Evolutionary conservation across 805 yeast species (phyloP).

Genomic region (Spathaspora boniae): DNA sequence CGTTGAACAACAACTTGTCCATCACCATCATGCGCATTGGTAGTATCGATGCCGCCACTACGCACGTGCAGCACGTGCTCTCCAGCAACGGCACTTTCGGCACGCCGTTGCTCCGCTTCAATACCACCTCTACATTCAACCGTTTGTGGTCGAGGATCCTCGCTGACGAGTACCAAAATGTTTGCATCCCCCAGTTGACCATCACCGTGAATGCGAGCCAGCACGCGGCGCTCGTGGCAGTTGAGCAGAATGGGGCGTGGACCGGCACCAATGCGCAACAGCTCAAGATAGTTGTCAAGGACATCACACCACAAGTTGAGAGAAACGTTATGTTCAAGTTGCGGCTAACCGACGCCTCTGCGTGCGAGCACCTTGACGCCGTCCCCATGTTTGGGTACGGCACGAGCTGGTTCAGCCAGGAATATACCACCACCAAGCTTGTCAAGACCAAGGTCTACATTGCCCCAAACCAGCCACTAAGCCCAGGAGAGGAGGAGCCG

Average conservation of each 20-base stretch:
- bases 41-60: conserved; percentile 14
- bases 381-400: too few species aligned
- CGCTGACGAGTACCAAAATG: neutral
- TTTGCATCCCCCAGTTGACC: neutral
- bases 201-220: neutral
- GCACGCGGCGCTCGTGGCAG: neutral
- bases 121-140: conserved; percentile 10
- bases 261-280: neutral
- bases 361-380: too few species aligned
- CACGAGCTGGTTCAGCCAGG: too few species aligned
- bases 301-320: conserved; percentile 11
- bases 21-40: conserved; percentile 25
- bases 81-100: neutral
- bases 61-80: conserved; percentile 1
- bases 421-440: too few species aligned
- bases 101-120: conserved; percentile 2
- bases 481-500: too few species aligned
- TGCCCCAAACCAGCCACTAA: too few species aligned
- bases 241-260: neutral
- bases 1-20: conserved; percentile 17
- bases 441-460: too few species aligned
- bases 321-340: too few species aligned
- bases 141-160: neutral
- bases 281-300: neutral
- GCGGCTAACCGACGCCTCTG: too few species aligned